A percentile compares a stretch with the other conserved stretches of the same genome.
Conservation (phyloP, 495 filamentous ascomycete genomes). For the Penicillium desertorum region DNA sequence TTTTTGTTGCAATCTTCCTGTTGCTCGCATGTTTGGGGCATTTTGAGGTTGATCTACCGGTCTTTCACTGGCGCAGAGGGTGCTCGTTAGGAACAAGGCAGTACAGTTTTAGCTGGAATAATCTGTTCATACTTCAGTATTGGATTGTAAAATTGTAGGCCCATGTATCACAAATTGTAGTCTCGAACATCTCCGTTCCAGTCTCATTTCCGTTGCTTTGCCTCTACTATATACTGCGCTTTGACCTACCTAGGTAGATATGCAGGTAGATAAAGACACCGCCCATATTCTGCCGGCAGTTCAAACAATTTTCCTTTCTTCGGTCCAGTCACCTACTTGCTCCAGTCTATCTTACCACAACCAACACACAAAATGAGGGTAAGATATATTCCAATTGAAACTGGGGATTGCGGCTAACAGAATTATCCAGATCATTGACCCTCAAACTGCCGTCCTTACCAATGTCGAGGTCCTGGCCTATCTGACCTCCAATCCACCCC, state of each 20-base stretch:
- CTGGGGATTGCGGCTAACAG: not conserved
- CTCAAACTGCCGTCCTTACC: conserved; percentile 60
- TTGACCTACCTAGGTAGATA: conserved; percentile 2
- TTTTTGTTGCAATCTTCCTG: conserved; percentile 31
- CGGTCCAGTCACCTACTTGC: conserved; percentile 6
- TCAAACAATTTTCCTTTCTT: conserved; percentile 27
- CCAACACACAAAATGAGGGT: conserved; percentile 35
- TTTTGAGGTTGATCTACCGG: conserved; percentile 43
- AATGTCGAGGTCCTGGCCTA: conserved; percentile 65
- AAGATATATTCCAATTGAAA: not conserved
- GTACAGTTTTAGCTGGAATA: conserved; percentile 35
- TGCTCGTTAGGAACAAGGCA: conserved; percentile 39
- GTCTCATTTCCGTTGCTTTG: not conserved
- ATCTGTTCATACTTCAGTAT: conserved; percentile 34
- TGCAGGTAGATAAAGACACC: conserved; percentile 16
- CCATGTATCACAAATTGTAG: not conserved
- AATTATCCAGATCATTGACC: conserved; percentile 55
- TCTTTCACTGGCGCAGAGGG: conserved; percentile 34
- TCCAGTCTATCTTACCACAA: conserved; percentile 5
- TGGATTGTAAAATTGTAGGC: conserved; percentile 8
- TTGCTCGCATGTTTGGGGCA: conserved; percentile 44
- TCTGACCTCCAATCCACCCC: conserved; percentile 49
- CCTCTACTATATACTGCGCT: not conserved
- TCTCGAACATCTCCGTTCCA: too few relatives aligned
- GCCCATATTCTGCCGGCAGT: conserved; percentile 25